These are phyloP conservation scores for Myriosclerotinia duriaeana DNA, from an alignment of 2,329 filamentous ascomycete species.

Conservation along the genomic window DNA sequence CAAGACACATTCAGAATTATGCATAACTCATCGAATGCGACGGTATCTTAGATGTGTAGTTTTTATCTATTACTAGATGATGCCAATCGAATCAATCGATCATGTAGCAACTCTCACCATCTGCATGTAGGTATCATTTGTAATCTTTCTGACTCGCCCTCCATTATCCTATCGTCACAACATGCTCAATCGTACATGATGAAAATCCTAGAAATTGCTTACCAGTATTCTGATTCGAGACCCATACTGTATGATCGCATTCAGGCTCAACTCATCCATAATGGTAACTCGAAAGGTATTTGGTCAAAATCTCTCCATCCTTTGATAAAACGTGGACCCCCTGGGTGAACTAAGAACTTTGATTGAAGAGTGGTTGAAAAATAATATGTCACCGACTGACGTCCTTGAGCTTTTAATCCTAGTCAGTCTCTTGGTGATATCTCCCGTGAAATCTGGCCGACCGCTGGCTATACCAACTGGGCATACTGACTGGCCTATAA, in stretches of 20 bases:
- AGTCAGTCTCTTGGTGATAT: constrained; percentile 3
- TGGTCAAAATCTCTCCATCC: constrained; percentile 12
- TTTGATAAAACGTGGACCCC: constrained; percentile 20
- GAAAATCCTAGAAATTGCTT: constrained; percentile 2
- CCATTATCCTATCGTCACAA: neutral
- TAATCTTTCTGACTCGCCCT: neutral
- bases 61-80: constrained; percentile 4
- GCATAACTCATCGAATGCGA: neutral
- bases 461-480: neutral
- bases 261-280: constrained; percentile 5
- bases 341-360: constrained; percentile 2
- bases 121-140: constrained; percentile 13
- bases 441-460: constrained; percentile 22
- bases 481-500: neutral
- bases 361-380: neutral
- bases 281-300: neutral
- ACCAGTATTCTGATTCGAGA: neutral
- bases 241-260: neutral
- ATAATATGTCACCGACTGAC: constrained; percentile 14
- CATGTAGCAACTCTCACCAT: constrained; percentile 5
- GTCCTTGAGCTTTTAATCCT: constrained; percentile 7
- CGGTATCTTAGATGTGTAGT: neutral
- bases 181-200: constrained; percentile 9
- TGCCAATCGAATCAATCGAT: constrained; percentile 11
- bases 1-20: constrained; percentile 17